phyloP scores from a whole-genome alignment of 345 rosid species.

The Brassica cretica region DNA sequence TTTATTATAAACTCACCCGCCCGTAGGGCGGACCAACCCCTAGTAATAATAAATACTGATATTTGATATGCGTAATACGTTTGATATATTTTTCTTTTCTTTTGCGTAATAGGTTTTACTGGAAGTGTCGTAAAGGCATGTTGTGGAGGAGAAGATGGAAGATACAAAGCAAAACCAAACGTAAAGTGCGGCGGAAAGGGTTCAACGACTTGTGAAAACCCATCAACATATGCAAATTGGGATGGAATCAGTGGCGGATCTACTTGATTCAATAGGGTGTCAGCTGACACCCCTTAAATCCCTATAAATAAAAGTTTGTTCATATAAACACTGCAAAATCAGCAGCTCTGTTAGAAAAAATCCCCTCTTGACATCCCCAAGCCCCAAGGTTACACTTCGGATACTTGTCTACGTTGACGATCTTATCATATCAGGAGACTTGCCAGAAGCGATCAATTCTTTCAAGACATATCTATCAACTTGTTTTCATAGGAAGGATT shows the following conservation, averaged over 20 bases:
- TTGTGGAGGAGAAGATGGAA: constrained; percentile 11
- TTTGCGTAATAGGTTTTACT: background rate
- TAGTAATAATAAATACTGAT: background rate
- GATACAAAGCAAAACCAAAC: constrained; percentile 11
- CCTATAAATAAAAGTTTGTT: too few relatives aligned
- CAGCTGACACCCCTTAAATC: too few relatives aligned
- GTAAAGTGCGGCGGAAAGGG: background rate
- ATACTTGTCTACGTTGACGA: background rate
- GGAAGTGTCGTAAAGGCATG: constrained; percentile 12
- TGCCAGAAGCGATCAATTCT: background rate
- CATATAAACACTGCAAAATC: too few relatives aligned
- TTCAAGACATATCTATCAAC: too few relatives aligned
- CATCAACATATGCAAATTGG: too few relatives aligned
- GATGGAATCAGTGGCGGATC: too few relatives aligned
- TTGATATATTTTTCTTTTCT: background rate
- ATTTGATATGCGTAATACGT: background rate
- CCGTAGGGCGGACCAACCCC: too few relatives aligned
- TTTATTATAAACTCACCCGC: too few relatives aligned
- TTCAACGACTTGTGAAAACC: too few relatives aligned
- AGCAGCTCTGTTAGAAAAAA: too few relatives aligned
- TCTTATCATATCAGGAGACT: background rate
- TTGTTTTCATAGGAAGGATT: background rate
- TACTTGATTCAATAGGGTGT: too few relatives aligned
- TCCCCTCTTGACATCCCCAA: too few relatives aligned
- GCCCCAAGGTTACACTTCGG: background rate